Evolutionary conservation across 768 basidiomycete species (phyloP), one percentile per base, ranked within the genome.

Genomic region (Phylloporus rhodoxanthus): DNA sequence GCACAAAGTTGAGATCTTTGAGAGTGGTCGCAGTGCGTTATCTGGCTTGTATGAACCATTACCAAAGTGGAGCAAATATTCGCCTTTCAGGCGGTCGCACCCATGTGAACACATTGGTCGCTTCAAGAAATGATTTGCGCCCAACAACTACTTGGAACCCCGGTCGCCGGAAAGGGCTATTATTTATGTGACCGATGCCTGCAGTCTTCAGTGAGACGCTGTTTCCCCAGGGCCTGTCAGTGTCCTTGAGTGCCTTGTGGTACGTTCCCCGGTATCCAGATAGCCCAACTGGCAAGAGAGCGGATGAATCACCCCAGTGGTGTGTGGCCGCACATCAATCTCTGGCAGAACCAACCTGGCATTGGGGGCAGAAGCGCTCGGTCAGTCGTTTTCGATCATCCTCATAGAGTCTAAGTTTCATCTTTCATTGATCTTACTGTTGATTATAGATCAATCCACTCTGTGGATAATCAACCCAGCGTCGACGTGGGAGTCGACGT

Each of bases 381-480:
- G 55, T 54, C 20, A 33, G 44, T 41, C 30, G 11, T 32, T 26
- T 28, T 29, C 11, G 15, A 17, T 13, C 17, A 30, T 19, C 20
- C 5, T 17, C 10, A 30, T 43, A 4, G n/a, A n/a, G n/a, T 19
- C 8, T 11, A 7, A 21, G 9, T 20, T 20, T 21, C 10, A 13
- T 21, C 13, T 1, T n/a, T 45, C 45, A 56, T 45, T 37, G 43
- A 49, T 26, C 11, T 17, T 33, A 20, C n/a, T 14, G 43, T 48
- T 21, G 57, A 49, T 8, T 9, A 21, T 11, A 42, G 43, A 38
- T 50, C 53, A 9, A 19, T 47, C 34, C 36, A 17, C 30, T 51
- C 49, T 14, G 37, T 30, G 10, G 34, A 43, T n/a, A 40, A 28
- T 45, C 33, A 21, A 2, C 25, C 40, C 39, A 15, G 5, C 21